Evolutionary conservation across 805 yeast species (phyloP).

Genomic region (Soucietia sequanensis): DNA sequence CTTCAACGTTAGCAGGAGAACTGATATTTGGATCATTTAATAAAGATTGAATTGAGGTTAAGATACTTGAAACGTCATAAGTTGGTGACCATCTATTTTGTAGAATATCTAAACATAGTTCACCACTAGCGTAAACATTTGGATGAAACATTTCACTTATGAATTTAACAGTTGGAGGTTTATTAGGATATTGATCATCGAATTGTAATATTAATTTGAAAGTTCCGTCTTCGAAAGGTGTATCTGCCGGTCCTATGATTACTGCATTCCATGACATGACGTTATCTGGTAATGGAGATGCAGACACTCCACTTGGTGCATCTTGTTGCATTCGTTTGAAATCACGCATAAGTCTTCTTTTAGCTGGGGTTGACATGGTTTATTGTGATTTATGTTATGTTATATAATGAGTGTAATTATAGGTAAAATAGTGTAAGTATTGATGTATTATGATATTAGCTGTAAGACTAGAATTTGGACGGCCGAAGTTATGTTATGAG

Average conservation of each 20-base stretch:
- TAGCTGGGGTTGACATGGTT: conserved; percentile 99
- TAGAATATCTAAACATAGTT: conserved; percentile 89
- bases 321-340: conserved; percentile 98
- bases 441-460: too few species aligned
- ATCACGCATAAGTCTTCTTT: conserved; percentile 98
- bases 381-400: too few species aligned
- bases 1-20: conserved; percentile 97
- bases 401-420: too few species aligned
- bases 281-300: conserved; percentile 94
- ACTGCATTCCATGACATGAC: conserved; percentile 98
- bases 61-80: conserved; percentile 91
- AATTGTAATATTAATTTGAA: conserved; percentile 82
- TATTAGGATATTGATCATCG: conserved; percentile 96
- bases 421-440: too few species aligned
- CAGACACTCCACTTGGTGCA: conserved; percentile 97
- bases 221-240: conserved; percentile 98
- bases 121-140: conserved; percentile 93
- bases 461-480: too few species aligned
- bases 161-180: conserved; percentile 92
- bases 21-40: conserved; percentile 95
- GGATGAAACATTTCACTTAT: conserved; percentile 97
- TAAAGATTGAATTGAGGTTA: conserved; percentile 88
- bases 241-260: conserved; percentile 94
- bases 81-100: conserved; percentile 99
- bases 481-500: too few species aligned